Base-by-base conservation (phyloP, 768 basidiomycete genomes). In the Tulasnella sp. region DNA sequence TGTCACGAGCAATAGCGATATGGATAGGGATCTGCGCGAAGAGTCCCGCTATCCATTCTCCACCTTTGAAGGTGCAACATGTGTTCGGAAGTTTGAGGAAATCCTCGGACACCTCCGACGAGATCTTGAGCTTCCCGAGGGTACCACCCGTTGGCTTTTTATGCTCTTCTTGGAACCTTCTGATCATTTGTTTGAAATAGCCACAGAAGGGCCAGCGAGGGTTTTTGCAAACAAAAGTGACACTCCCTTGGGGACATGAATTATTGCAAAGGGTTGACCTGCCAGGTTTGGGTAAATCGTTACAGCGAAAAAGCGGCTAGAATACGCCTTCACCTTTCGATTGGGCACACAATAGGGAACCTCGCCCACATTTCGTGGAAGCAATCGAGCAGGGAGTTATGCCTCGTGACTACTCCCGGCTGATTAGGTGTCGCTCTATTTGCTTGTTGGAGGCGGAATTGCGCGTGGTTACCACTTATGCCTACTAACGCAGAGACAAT, bases 21-120 rank as follows among this genome's bases (percentile, higher is more conserved):
- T 82, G 81, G 32, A 82, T 82, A 0, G 81, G 81, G 39, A 82
- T 81, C 21, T 83, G 67, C 55, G 81, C 83, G 1, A 82, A 59
- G 8, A 82, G 64, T 15, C 80, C 76, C 0, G 77, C 78, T 0
- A 82, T 64, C 81, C 81, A 82, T 65, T 83, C 79, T 36, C 81
- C 81, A 0, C 71, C 70, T 12, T 69, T 68, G 58, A 75, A 75
- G 69, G 4, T 43, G 54, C 60, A 11, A 35, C 49, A 25, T 56
- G 61, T 19, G 63, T 6, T 5, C 11, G 31, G 15, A 21, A 42
- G 12, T 45, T 34, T 61, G 62, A 9, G 34, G 19, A 34, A 53
- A 29, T 49, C 23, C 7, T 7, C n/a, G 43, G 75, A 69, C 2
- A 64, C 59, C 0, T 14, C 6, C 14, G 51, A 17, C 5, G 14